A percentile compares a stretch with the other conserved stretches of the same genome.
Evolutionary conservation across 2,329 filamentous ascomycete species (phyloP).

Genomic region (Myriosclerotinia scirpicola): DNA sequence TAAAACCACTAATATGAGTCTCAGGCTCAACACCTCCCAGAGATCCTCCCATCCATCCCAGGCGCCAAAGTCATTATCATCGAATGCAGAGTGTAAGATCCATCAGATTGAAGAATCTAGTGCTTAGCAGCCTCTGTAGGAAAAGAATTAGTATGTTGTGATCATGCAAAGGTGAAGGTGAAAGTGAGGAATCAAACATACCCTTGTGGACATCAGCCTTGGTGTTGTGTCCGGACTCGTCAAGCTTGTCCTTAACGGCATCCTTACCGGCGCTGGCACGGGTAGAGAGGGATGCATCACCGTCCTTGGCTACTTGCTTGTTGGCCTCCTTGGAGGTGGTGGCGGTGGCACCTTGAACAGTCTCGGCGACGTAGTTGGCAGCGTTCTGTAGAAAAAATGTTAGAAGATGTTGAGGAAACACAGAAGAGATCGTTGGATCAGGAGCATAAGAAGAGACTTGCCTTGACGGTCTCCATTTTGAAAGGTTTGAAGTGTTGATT

Average conservation of each 20-base stretch:
- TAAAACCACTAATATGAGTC: constrained; percentile 18
- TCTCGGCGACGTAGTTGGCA: constrained; percentile 58
- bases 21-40: constrained; percentile 6
- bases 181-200: constrained; percentile 25
- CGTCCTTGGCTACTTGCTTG: constrained; percentile 56
- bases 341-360: constrained; percentile 49
- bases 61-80: constrained; percentile 22
- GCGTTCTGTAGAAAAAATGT: constrained; percentile 44
- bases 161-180: not conserved
- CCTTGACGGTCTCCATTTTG: constrained; percentile 43
- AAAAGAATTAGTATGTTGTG: constrained; percentile 20
- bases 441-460: constrained; percentile 23
- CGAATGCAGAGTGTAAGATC: constrained; percentile 5
- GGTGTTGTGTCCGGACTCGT: constrained; percentile 52
- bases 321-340: constrained; percentile 58
- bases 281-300: constrained; percentile 45
- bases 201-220: constrained; percentile 52
- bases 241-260: constrained; percentile 53
- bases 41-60: constrained; percentile 18
- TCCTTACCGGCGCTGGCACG: constrained; percentile 53
- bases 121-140: constrained; percentile 41
- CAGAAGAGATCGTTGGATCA: not conserved
- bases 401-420: constrained; percentile 15
- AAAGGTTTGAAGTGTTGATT: constrained; percentile 28
- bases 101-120: constrained; percentile 32